phyloP scores from a whole-genome alignment of 805 yeast genomes.

The Ogataea ganodermae region DNA sequence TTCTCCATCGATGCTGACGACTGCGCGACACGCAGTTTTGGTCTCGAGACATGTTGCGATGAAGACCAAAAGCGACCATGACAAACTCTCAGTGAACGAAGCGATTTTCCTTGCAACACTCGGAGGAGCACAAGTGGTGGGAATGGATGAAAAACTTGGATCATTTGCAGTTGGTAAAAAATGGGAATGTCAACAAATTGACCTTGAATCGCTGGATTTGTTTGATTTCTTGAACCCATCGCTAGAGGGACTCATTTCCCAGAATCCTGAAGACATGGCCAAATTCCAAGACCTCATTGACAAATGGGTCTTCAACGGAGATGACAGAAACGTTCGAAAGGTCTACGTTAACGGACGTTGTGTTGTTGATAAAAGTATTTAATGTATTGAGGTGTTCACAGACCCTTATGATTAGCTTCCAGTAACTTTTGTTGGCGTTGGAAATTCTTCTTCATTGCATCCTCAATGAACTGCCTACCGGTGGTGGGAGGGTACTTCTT shows the following conservation, averaged over 20 bases:
- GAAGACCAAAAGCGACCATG: conserved; percentile 43
- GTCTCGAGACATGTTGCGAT: conserved; percentile 69
- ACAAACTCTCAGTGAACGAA: conserved; percentile 61
- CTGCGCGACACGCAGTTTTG: conserved; percentile 65
- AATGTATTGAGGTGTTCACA: not conserved
- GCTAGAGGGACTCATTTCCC: conserved; percentile 7
- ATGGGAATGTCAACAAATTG: conserved; percentile 80
- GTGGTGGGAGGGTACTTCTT: conserved; percentile 33
- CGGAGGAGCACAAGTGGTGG: conserved; percentile 82
- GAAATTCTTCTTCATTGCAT: conserved; percentile 38
- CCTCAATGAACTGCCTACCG: conserved; percentile 36
- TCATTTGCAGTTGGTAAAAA: conserved; percentile 70
- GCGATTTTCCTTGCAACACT: conserved; percentile 75
- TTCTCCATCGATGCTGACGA: conserved; percentile 57
- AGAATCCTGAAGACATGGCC: conserved; percentile 5
- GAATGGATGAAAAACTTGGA: conserved; percentile 57
- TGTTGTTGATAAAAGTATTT: conserved; percentile 46
- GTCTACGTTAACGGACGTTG: conserved; percentile 80
- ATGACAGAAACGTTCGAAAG: conserved; percentile 74
- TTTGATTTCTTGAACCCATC: conserved; percentile 65
- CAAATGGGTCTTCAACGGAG: conserved; percentile 89
- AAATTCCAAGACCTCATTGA: conserved; percentile 58
- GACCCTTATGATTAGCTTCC: not conserved
- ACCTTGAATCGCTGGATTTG: conserved; percentile 64
- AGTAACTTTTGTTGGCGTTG: conserved; percentile 14